Evolutionary conservation across 306 rosid genomes (phyloP), one percentile per base, ranked within the genome.

Genomic region (Cercis canadensis): DNA sequence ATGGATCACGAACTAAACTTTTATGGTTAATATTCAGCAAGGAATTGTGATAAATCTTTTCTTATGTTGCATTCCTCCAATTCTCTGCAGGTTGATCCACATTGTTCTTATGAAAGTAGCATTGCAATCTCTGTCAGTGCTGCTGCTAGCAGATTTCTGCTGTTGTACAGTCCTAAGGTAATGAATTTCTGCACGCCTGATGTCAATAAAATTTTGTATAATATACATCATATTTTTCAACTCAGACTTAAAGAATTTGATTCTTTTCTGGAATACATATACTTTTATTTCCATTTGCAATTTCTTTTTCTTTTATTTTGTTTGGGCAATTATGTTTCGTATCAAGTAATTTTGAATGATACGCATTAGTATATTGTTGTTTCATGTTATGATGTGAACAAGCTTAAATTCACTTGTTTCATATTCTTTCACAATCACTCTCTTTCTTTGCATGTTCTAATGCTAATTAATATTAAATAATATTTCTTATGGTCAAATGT

Each of bases 71-170:
- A 16, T 82, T 75, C n/a, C 41, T 84, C 51, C 79, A 44, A 18
- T 81, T 57, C 59, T 74, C 60, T 78, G 70, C 86, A 95, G 99
- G 92, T 87, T 72, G 99, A 91, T 73, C 99, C 99, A 66, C 99
- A 91, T 75, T 95, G 99, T 85, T 87, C 97, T 50, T 95, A 95
- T 76, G 79, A 82, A 78, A 79, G 88, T 67, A 82, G 86, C 68
- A 55, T 87, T 78, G 78, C 85, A 15, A 79, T 89, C 69, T 89
- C 96, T 66, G 45, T 83, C 63, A 77, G 83, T 67, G 86, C 88
- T 56, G 92, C 87, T 65, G 95, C 97, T 5, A 79, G 88, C 80
- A 91, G 99, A 82, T 83, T 91, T 82, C 83, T 95, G 50, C 86
- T 95, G 36, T 69, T 89, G 64, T 91, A 91, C 80, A 77, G 75